Percentiles rank a stretch among this genome's conserved stretches.
phyloP scores from a whole-genome alignment of 257 asterid genomes.

The Schizonepeta tenuifolia region DNA sequence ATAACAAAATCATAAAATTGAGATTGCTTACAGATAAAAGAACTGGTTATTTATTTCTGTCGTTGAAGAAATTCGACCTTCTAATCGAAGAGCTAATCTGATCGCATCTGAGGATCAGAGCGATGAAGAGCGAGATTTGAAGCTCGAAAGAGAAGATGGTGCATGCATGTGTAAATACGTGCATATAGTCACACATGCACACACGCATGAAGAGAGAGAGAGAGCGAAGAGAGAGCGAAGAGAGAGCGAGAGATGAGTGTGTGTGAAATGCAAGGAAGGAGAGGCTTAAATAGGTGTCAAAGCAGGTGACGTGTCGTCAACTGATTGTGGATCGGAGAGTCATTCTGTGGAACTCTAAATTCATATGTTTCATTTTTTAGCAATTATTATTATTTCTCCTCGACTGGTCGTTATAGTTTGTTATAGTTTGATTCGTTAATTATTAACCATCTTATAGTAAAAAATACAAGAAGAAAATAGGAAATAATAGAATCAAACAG shows the following conservation, averaged over 20 bases:
- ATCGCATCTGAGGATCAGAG: neutral
- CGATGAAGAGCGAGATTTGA: neutral
- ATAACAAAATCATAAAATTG: neutral
- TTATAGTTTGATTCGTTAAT: too few relatives aligned
- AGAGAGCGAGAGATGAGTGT: neutral
- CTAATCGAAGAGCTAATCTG: neutral
- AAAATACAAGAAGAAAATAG: too few relatives aligned
- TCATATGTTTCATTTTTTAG: neutral
- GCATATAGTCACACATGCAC: conserved; percentile 22
- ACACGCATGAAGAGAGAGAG: neutral
- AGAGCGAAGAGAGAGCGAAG: neutral
- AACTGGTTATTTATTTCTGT: neutral
- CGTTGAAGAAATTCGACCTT: neutral
- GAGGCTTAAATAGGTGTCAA: neutral
- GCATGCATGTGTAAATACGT: conserved; percentile 24
- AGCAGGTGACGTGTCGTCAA: conserved; percentile 6
- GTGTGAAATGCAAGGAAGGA: neutral
- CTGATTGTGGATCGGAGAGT: conserved; percentile 16
- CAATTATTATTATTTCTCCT: too few relatives aligned
- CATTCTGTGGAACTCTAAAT: neutral
- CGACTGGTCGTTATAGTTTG: too few relatives aligned
- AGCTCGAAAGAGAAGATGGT: neutral
- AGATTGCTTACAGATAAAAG: conserved; percentile 31
- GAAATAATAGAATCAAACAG: too few relatives aligned
- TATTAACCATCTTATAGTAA: too few relatives aligned